Conservation (phyloP, 306 rosid species). For the Arachis hypogaea region DNA sequence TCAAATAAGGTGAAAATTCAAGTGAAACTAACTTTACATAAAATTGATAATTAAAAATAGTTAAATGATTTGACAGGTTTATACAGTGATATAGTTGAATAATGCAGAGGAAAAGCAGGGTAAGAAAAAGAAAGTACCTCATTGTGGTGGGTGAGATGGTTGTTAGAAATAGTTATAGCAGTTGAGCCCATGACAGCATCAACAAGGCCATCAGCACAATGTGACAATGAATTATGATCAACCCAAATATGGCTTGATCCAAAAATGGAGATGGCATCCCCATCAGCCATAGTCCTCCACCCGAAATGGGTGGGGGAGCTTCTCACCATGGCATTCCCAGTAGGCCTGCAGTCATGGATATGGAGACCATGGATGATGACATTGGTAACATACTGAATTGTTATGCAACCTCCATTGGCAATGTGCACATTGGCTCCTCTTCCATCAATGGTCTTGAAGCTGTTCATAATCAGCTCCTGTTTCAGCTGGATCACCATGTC, state of each 20-base stretch:
- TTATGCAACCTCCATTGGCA: constrained; percentile 90
- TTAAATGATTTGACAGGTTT: too few species aligned
- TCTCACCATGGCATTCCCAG: constrained; percentile 97
- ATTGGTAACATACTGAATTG: constrained; percentile 86
- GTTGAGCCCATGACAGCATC: constrained; percentile 99
- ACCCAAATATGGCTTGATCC: constrained; percentile 97
- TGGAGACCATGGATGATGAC: constrained; percentile 88
- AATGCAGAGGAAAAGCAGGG: neutral
- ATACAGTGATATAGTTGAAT: neutral
- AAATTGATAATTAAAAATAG: too few species aligned
- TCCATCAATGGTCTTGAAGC: constrained; percentile 95
- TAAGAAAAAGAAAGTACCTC: constrained; percentile 56
- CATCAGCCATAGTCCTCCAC: constrained; percentile 99
- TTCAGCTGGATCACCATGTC: constrained; percentile 96
- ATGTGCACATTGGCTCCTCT: constrained; percentile 93
- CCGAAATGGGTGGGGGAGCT: constrained; percentile 90
- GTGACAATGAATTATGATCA: constrained; percentile 91
- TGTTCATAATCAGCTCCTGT: constrained; percentile 91
- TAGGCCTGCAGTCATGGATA: constrained; percentile 91
- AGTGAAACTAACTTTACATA: too few species aligned
- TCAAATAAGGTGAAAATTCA: too few species aligned
- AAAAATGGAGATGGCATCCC: constrained; percentile 88
- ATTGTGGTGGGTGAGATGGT: constrained; percentile 97
- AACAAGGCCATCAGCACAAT: constrained; percentile 96
- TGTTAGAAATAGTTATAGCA: constrained; percentile 91